These are phyloP conservation scores for Kodamaea plutei DNA, from an alignment of 1,139 yeast genomes.

Conservation along the genomic window DNA sequence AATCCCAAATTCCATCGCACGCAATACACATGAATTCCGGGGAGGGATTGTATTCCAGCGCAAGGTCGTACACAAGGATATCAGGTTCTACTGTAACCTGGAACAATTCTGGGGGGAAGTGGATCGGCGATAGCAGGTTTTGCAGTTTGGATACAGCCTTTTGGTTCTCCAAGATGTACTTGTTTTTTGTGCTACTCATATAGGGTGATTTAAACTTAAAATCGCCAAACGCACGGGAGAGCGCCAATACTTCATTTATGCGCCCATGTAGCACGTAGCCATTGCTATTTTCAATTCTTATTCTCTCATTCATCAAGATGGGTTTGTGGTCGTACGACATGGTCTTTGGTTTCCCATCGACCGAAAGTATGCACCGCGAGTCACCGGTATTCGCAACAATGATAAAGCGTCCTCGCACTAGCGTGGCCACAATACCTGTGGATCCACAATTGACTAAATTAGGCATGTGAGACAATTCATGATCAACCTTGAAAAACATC, in stretches of 20 bases:
- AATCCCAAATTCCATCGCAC: slow-evolving; percentile 82
- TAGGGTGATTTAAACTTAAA: slow-evolving; percentile 57
- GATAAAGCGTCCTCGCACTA: slow-evolving; percentile 46
- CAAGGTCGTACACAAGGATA: slow-evolving; percentile 48
- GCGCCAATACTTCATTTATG: slow-evolving; percentile 69
- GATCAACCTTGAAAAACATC: slow-evolving; percentile 55
- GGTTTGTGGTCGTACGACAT: slow-evolving; percentile 78
- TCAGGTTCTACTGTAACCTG: slow-evolving; percentile 74
- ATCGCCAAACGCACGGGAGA: slow-evolving; percentile 77
- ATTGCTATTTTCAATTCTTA: slow-evolving; percentile 69
- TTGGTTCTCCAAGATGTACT: slow-evolving; percentile 24
- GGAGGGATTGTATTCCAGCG: slow-evolving; percentile 14
- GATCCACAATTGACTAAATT: slow-evolving; percentile 56
- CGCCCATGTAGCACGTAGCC: slow-evolving; percentile 67
- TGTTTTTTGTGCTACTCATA: slow-evolving; percentile 29
- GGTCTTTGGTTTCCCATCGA: slow-evolving; percentile 52
- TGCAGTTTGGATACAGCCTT: slow-evolving; percentile 8
- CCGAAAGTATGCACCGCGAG: slow-evolving; percentile 60
- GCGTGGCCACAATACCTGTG: slow-evolving; percentile 57
- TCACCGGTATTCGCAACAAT: slow-evolving; percentile 73
- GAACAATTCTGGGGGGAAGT: slow-evolving; percentile 38
- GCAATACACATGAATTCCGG: slow-evolving; percentile 70
- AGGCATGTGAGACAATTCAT: slow-evolving; percentile 42
- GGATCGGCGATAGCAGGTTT: slow-evolving; percentile 11
- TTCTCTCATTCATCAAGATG: slow-evolving; percentile 66